Percentiles rank a stretch among this genome's conserved stretches.
Conservation (phyloP, 345 rosid species). For the rapeseed (Brassica napus) region Da-Ae NC_063446.1:20278501-20279000, state of each 20-base stretch:
- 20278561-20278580: neutral
- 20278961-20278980: neutral
- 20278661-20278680: neutral
- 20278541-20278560: neutral
- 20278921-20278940: neutral
- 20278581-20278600: too few relatives aligned
- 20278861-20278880: neutral
- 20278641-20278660: neutral
- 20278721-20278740: neutral
- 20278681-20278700: neutral
- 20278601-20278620: neutral
- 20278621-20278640: neutral
- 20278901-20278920: neutral
- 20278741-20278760: neutral
- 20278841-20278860: neutral
- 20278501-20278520: constrained; percentile 81
- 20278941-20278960: constrained; percentile 22
- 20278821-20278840: neutral
- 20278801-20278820: neutral
- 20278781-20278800: neutral
- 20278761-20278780: neutral
- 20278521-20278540: constrained; percentile 56
- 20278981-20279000: neutral
- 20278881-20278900: neutral
- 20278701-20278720: neutral